Base-by-base conservation (phyloP, 768 basidiomycete species). In the Lepiota subincarnata region DNA sequence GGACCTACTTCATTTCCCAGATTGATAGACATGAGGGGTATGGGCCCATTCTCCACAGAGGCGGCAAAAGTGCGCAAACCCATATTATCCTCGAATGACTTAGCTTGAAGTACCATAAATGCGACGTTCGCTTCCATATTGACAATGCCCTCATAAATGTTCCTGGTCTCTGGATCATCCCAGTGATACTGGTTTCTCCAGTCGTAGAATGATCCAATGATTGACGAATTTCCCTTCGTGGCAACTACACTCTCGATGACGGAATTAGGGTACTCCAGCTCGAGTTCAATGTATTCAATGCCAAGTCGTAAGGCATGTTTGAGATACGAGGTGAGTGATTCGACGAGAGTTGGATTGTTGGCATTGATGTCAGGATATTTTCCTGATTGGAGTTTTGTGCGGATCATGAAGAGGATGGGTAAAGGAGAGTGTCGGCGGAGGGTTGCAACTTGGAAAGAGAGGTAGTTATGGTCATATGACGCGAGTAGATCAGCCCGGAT, bases 141-240 rank as follows among this genome's bases (percentile, higher is more conserved):
- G 8, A 81, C 81, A 16, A 77, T 62, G 11, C 48, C 55, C 36
- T 73, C 70, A 66, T 85, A 84, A 54, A 79, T 80, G 26, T 75
- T 71, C 48, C 71, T 70, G 50, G 80, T 76, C 20, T 70, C 71
- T 10, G 73, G 66, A n/a, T 80, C 70, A 48, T 76, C 75, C 89
- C 89, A 92, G 53, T 73, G 68, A 62, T 86, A 71, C 16, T 69
- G 67, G 13, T 87, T 87, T 26, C 76, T 76, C 78, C 79, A 84
- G 60, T 92, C 87, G 63, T 87, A 87, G 77, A 82, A 88, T 3
- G 88, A 89, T 0, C 86, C 83, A 57, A 91, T 79, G 60, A 89
- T 76, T 50, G 80, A 75, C 0, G 87, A 82, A 43, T 70, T 56
- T 1, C 83, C 81, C 64, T 86, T 89, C 42, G 64, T 68, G 16